Evolutionary conservation across 345 rosid species (phyloP), one percentile per base, ranked within the genome.

Genomic region (Hypericum perforatum): DNA sequence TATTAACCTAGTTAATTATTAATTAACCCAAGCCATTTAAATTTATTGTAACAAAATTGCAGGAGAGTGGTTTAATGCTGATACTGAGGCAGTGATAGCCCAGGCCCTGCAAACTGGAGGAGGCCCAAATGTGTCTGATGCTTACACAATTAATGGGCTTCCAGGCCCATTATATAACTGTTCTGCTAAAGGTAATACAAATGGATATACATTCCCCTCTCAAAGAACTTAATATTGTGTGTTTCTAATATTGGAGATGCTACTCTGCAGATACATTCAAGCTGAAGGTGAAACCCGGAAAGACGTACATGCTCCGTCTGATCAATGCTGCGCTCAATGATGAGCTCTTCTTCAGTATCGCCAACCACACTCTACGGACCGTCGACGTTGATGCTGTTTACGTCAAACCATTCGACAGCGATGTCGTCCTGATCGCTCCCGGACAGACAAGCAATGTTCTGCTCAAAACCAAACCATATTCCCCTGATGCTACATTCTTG

Each of bases 61-160:
- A 60, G 64, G 58, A 37, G 64, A 52, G 43, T 60, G 64, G 64
- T 60, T 60, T 44, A 44, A 52, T 43, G 50, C 50, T 12, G 64
- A 60, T 52, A 48, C 63, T 42, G 45, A 60, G 5, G 52, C 51
- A 43, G 39, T 52, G 8, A 60, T 60, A 6, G 44, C 15, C 8
- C 45, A 52, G 38, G 48, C 64, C 14, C 56, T 43, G 5, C 57
- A 43, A 38, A 60, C 52, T 3, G 64, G 64, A 29, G 70, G 62
- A 50, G 70, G 70, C 7, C 62, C 70, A 45, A 66, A 66, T 56
- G 70, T 60, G 7, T 66, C 70, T n/a, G 62, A 66, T 8, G 70
- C 65, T n/a, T 60, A 56, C 41, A 56, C 65, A 0, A 60, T 66
- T 10, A 66, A 66, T 50, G 70, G 70, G 29, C 58, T 66, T 45